Evolutionary conservation across 257 asterid genomes (phyloP).

Genomic region (Orobanche coerulescens): DNA sequence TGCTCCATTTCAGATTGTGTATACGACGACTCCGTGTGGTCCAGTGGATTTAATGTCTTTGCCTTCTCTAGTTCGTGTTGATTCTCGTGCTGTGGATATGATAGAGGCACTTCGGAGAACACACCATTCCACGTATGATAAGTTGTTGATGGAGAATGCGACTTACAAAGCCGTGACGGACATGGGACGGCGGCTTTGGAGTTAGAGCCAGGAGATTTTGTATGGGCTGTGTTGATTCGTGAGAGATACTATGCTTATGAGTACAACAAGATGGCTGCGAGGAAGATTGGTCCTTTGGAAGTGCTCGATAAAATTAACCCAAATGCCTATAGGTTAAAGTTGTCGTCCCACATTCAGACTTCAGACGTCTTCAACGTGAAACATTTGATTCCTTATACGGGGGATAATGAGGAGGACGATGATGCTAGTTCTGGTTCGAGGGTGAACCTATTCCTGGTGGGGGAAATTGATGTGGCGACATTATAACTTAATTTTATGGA

Average conservation of each 20-base stretch:
- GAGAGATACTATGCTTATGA: not conserved
- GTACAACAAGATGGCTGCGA: not conserved
- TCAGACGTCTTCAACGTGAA: not conserved
- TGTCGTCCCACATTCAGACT: not conserved
- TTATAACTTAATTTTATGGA: too few species aligned
- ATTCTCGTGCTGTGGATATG: not conserved
- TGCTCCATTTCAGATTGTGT: not conserved
- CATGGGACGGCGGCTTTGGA: not conserved
- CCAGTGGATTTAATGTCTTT: not conserved
- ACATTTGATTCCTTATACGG: not conserved
- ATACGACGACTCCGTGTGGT: not conserved
- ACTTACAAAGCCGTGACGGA: not conserved
- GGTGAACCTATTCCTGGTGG: too few species aligned
- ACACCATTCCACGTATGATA: not conserved
- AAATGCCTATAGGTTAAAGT: not conserved
- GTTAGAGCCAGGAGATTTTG: not conserved
- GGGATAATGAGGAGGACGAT: too few species aligned
- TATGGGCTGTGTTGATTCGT: conserved; percentile 4
- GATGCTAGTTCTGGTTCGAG: too few species aligned
- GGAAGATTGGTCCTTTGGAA: not conserved
- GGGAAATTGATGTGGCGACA: too few species aligned
- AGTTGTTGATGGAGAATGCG: not conserved
- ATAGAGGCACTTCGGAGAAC: not conserved
- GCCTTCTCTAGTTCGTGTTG: not conserved
- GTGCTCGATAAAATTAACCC: not conserved